A percentile compares a stretch with the other conserved stretches of the same genome.
Evolutionary conservation across 2,329 filamentous ascomycete genomes (phyloP).

Genomic region (Penicillium sp.): DNA sequence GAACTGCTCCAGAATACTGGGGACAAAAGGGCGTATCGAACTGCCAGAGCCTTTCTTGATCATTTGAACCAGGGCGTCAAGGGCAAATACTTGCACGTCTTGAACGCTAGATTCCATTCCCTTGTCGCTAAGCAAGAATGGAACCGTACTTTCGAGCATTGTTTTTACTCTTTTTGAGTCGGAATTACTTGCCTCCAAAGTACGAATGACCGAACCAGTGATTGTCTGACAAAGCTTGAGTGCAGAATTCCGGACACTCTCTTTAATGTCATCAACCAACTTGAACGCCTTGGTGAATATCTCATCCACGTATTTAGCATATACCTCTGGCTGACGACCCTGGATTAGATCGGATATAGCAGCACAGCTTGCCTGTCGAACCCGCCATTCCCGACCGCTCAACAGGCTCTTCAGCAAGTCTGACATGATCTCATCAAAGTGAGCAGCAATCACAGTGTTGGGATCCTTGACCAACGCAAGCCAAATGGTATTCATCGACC

Average conservation of each 20-base stretch:
- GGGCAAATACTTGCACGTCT: conserved; percentile 84
- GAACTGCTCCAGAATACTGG: conserved; percentile 79
- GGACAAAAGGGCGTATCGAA: conserved; percentile 77
- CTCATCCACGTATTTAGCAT: conserved; percentile 80
- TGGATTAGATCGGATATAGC: conserved; percentile 88
- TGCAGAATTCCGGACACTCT: conserved; percentile 80
- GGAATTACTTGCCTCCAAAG: conserved; percentile 76
- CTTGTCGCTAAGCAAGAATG: conserved; percentile 86
- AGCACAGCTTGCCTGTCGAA: conserved; percentile 87
- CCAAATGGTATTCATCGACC: conserved; percentile 98
- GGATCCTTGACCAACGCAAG: conserved; percentile 91
- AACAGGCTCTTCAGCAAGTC: conserved; percentile 86
- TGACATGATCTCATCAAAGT: conserved; percentile 88
- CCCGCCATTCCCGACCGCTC: conserved; percentile 84
- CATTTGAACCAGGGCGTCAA: conserved; percentile 82
- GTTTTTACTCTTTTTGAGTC: conserved; percentile 68
- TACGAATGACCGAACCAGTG: conserved; percentile 82
- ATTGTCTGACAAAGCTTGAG: conserved; percentile 81
- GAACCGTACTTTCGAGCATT: conserved; percentile 85
- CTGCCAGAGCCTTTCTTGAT: conserved; percentile 84
- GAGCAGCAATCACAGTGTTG: conserved; percentile 71
- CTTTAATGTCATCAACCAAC: conserved; percentile 95
- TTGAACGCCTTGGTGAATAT: conserved; percentile 88
- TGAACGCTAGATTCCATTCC: conserved; percentile 87
- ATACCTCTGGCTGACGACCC: conserved; percentile 74